Conservation (phyloP, 1,139 yeast species). For the Kurtzmaniella quercitrusa region DNA sequence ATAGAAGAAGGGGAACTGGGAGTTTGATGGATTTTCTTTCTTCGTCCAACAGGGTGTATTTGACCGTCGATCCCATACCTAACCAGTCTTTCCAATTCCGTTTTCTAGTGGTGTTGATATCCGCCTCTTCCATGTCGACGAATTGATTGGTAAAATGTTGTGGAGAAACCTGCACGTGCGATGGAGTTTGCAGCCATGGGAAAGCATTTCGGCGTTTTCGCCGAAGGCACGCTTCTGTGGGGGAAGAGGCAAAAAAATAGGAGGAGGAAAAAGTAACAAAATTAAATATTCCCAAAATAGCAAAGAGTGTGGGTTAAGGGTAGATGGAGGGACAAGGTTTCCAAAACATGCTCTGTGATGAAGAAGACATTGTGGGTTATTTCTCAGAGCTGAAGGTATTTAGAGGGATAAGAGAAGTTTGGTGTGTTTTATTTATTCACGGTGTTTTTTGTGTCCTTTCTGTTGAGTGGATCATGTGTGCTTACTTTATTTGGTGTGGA, state of each 20-base stretch:
- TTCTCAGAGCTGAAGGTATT: no score
- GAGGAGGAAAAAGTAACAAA: no score
- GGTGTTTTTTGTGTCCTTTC: no score
- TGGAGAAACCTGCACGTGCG: slow-evolving; percentile 1
- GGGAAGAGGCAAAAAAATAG: not conserved
- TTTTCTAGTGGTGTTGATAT: not conserved
- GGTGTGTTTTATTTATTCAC: no score
- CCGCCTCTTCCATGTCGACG: slow-evolving; percentile 2
- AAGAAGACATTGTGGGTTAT: no score
- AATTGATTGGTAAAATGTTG: not conserved
- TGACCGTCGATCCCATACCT: not conserved
- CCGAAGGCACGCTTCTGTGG: not conserved
- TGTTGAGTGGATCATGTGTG: no score
- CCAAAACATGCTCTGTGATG: no score
- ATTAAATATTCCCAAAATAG: no score
- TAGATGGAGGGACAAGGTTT: no score
- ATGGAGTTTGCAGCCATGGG: not conserved
- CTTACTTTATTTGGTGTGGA: no score
- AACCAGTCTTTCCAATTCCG: not conserved
- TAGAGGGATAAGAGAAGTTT: no score
- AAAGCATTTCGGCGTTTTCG: not conserved
- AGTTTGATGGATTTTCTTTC: not conserved
- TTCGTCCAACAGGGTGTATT: not conserved
- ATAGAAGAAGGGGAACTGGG: not conserved
- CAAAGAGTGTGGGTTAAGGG: no score